Conservation (phyloP, 306 rosid species). For the Vachellia collinsii region DNA sequence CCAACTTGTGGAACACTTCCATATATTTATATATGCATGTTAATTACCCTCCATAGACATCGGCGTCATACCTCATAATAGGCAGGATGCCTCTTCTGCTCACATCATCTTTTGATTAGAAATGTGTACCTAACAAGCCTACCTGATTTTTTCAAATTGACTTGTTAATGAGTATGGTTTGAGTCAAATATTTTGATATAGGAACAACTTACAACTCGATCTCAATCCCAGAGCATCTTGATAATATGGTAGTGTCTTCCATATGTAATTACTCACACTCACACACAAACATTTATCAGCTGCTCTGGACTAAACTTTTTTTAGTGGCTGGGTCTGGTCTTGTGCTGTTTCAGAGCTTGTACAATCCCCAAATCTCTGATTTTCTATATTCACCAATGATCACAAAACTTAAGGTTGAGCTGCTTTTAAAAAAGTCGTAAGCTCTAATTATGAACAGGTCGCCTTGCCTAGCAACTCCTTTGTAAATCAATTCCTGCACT, state of each 20-base stretch:
- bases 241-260: neutral
- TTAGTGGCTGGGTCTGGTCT: neutral
- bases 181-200: neutral
- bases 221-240: constrained; percentile 15
- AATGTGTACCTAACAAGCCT: constrained; percentile 27
- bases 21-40: neutral
- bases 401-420: neutral
- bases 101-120: neutral
- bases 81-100: constrained; percentile 14
- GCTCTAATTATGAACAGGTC: constrained; percentile 3
- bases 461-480: neutral
- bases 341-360: neutral
- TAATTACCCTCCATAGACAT: constrained; percentile 8
- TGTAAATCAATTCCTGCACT: neutral
- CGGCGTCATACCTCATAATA: neutral
- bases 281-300: too few relatives aligned
- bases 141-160: neutral
- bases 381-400: neutral
- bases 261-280: neutral
- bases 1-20: neutral
- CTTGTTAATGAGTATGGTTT: constrained; percentile 7
- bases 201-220: neutral
- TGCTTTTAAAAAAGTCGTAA: constrained; percentile 9
- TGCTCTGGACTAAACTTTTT: neutral
- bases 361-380: constrained; percentile 11